Evolutionary conservation across 257 asterid species (phyloP).

Genomic region (Solanum ahanhuiri): DNA sequence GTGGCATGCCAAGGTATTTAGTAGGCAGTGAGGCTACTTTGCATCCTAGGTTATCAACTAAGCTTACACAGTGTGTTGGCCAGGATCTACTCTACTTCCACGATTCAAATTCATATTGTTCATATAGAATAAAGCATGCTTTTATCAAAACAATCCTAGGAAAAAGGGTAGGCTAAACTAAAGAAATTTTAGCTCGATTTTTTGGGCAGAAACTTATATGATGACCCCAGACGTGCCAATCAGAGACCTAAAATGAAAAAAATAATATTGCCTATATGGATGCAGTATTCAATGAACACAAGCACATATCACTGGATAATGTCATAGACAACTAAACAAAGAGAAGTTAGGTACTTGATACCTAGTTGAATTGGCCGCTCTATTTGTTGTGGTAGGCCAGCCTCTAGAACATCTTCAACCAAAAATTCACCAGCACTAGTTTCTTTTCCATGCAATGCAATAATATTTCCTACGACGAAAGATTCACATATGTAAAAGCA

Average conservation of each 20-base stretch:
- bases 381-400: slow-evolving; percentile 84
- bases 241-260: not conserved
- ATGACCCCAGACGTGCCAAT: not conserved
- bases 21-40: not conserved
- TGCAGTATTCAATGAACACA: not conserved
- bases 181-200: not conserved
- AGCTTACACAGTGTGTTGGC: not conserved
- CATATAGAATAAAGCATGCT: not conserved
- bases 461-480: slow-evolving; percentile 50
- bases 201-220: not conserved
- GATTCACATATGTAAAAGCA: slow-evolving; percentile 3
- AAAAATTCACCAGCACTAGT: slow-evolving; percentile 72
- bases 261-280: not conserved
- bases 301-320: not conserved
- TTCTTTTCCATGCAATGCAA: slow-evolving; percentile 85
- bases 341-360: slow-evolving; percentile 6
- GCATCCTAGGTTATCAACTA: not conserved
- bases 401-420: slow-evolving; percentile 78
- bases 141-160: not conserved
- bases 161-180: not conserved
- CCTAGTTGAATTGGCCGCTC: slow-evolving; percentile 57
- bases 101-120: not conserved
- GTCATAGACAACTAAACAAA: not conserved
- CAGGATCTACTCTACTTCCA: not conserved
- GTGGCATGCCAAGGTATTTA: not conserved